Evolutionary conservation across 164 flowering plant species (phyloP).

Genomic region (Berberis thunbergii): DNA sequence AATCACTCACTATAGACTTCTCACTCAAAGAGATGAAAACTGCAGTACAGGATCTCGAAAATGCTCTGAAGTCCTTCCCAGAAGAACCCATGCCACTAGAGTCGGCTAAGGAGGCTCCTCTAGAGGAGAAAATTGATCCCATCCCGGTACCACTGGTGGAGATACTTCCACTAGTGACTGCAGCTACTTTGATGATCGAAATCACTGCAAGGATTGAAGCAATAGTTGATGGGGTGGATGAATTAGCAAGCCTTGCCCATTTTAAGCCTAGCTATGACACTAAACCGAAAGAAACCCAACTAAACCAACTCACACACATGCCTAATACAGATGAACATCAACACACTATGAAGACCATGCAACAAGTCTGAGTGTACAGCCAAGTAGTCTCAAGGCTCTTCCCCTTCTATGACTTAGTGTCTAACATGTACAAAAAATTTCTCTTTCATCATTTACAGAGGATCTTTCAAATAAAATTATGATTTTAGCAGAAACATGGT

Average conservation of each 20-base stretch:
- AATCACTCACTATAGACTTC: constrained; percentile 36
- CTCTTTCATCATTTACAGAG: not conserved
- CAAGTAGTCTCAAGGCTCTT: not conserved
- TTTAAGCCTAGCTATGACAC: constrained; percentile 28
- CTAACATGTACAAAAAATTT: not conserved
- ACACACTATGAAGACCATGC: constrained; percentile 25
- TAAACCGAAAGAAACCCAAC: constrained; percentile 13
- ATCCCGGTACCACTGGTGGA: constrained; percentile 27
- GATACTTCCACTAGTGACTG: constrained; percentile 46
- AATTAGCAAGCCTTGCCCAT: constrained; percentile 38
- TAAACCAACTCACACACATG: constrained; percentile 13
- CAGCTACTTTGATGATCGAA: constrained; percentile 48
- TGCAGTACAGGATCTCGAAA: constrained; percentile 43
- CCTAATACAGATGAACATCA: constrained; percentile 18
- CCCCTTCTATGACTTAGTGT: not conserved
- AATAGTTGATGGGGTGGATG: constrained; percentile 29
- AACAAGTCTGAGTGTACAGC: constrained; percentile 25
- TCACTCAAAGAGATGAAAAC: constrained; percentile 44
- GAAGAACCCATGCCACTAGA: constrained; percentile 4
- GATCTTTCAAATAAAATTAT: too few species aligned
- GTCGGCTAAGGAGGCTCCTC: constrained; percentile 2
- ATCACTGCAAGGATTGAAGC: constrained; percentile 46
- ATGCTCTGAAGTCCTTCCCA: constrained; percentile 34
- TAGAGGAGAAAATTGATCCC: constrained; percentile 7
- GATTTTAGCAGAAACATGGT: too few species aligned